Evolutionary conservation across 805 yeast species (phyloP).

Genomic region (Priceomyces melissophilus): DNA sequence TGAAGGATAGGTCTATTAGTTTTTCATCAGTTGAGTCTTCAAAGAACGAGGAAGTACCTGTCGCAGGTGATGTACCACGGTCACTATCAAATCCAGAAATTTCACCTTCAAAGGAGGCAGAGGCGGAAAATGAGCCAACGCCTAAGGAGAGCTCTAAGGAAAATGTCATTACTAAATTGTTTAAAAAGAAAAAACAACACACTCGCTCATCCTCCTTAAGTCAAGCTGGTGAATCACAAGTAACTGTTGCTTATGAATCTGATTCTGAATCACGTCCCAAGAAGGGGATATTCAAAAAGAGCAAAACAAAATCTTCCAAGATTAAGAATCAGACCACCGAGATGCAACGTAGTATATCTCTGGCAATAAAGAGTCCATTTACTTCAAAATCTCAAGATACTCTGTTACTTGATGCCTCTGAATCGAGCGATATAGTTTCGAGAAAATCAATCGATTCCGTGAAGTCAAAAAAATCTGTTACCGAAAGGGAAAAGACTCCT

Average conservation of each 20-base stretch:
- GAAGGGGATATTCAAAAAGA: slow-evolving; percentile 11
- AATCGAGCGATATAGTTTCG: background rate
- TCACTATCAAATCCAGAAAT: slow-evolving; percentile 40
- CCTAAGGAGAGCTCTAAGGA: slow-evolving; percentile 24
- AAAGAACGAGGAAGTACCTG: slow-evolving; percentile 10
- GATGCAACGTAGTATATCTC: background rate
- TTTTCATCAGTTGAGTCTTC: slow-evolving; percentile 23
- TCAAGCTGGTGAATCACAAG: slow-evolving; percentile 15
- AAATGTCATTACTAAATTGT: slow-evolving; percentile 38
- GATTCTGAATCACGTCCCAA: slow-evolving; percentile 5
- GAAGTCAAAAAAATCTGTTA: background rate
- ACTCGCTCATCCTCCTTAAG: slow-evolving; percentile 8
- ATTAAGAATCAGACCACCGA: background rate
- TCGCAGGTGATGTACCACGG: slow-evolving; percentile 11
- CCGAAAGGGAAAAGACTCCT: background rate
- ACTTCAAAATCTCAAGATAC: slow-evolving; percentile 1
- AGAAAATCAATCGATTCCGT: background rate
- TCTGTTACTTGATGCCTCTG: background rate
- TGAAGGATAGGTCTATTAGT: slow-evolving; percentile 30
- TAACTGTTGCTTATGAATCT: slow-evolving; percentile 21
- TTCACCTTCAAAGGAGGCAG: slow-evolving; percentile 4
- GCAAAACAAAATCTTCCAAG: background rate
- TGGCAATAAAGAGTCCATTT: background rate
- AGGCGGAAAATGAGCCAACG: slow-evolving; percentile 5
- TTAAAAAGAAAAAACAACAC: slow-evolving; percentile 32